Evolutionary conservation across 2,329 filamentous ascomycete species (phyloP), one percentile per base, ranked within the genome.

Genomic region (Aspergillus ruber): DNA sequence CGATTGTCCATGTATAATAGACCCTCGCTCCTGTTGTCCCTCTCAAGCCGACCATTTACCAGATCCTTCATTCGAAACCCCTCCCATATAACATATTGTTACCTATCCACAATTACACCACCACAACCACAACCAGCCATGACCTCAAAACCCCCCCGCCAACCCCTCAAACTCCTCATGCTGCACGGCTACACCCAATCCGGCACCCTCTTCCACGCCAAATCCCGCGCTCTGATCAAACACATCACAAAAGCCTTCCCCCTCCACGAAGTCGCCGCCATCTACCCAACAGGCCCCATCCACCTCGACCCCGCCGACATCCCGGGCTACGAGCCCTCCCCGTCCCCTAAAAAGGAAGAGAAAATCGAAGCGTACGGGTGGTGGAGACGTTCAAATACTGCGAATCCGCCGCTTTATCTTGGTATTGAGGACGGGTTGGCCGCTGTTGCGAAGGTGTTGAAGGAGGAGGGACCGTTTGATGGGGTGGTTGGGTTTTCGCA

Each of bases 161-260:
- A 62, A 39, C 65, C 68, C 6, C 65, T 75, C 47, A 88, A 83
- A 67, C 83, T 90, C 53, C 74, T 90, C 40, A 88, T 90, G 85
- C 77, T 90, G 23, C 86, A 90, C 60, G 86, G 91, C 68, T 96
- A 84, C 79, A 95, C 91, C 6, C 91, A 97, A 75, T 94, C 88
- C 23, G 90, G 90, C 3, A 70, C 84, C 3, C 75, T 90, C 53
- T 96, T 96, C 79, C 85, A 82, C 65, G 81, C 85, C 67, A 96
- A 96, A 74, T 94, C 88, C 41, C 87, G 89, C 66, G 88, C 88
- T 9, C 76, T 96, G 1, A 82, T 90, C 59, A 95, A 96, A 68
- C 75, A 84, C 46, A 79, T 96, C 48, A 68, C 75, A 51, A 95
- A 95, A 63, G 73, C 81, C 23, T 85, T 96, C 53, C 78, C 81